Evolutionary conservation across 805 yeast species (phyloP).

Genomic region (Teunomyces atbi): DNA sequence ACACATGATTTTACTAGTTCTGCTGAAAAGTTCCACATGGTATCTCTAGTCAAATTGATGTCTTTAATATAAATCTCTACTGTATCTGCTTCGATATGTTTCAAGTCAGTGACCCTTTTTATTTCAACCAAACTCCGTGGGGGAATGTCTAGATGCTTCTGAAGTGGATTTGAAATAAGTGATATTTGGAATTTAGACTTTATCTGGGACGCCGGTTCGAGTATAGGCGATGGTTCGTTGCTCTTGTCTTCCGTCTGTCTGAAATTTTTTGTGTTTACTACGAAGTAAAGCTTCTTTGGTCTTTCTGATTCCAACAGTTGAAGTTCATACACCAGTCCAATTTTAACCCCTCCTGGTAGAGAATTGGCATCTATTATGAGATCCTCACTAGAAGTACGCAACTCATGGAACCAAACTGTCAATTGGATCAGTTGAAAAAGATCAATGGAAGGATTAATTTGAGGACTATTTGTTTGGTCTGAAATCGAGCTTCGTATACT

Average conservation of each 20-base stretch:
- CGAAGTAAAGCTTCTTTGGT: slow-evolving; percentile 41
- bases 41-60: slow-evolving; percentile 78
- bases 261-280: slow-evolving; percentile 35
- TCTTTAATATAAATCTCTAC: slow-evolving; percentile 82
- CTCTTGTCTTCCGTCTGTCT: slow-evolving; percentile 7
- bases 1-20: slow-evolving; percentile 61
- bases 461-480: neutral
- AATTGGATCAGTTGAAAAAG: slow-evolving; percentile 32
- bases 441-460: neutral
- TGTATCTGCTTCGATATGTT: slow-evolving; percentile 68
- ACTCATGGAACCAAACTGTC: slow-evolving; percentile 68
- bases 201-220: slow-evolving; percentile 2
- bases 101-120: slow-evolving; percentile 37
- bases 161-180: slow-evolving; percentile 58
- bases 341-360: slow-evolving; percentile 54
- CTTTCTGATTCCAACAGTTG: slow-evolving; percentile 39
- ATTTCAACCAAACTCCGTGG: slow-evolving; percentile 67
- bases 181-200: slow-evolving; percentile 47
- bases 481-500: slow-evolving; percentile 1
- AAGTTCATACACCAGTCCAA: slow-evolving; percentile 78
- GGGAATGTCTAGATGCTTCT: slow-evolving; percentile 59
- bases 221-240: slow-evolving; percentile 14
- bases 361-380: slow-evolving; percentile 61
- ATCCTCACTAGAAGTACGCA: slow-evolving; percentile 52
- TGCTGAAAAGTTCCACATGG: slow-evolving; percentile 85